These are phyloP conservation scores for Allomyces macrogynus DNA, from an alignment of 192 early-diverging fungal genomes.

Conservation along the genomic window DNA sequence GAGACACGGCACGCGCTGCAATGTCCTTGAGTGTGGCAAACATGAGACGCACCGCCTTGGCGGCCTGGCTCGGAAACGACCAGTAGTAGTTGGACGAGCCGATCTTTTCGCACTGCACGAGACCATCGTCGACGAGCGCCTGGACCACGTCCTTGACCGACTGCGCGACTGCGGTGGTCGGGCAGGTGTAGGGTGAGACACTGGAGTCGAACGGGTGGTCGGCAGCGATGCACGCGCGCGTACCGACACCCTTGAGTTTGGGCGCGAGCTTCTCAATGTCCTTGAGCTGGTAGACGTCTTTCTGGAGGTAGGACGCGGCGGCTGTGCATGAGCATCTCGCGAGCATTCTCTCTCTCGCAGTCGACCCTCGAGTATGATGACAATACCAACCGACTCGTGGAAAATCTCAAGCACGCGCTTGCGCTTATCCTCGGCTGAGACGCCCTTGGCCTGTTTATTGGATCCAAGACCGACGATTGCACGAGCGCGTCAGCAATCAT, in stretches of 20 bases:
- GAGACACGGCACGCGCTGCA: slow-evolving; percentile 4
- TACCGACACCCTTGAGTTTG: slow-evolving; percentile 20
- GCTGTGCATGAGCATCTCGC: too few species aligned
- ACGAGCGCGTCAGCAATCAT: too few species aligned
- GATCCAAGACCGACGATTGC: not conserved
- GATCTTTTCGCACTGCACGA: slow-evolving; percentile 65
- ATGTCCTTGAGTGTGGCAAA: not conserved
- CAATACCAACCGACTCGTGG: slow-evolving; percentile 14
- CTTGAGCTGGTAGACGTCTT: slow-evolving; percentile 55
- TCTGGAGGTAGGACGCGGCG: slow-evolving; percentile 9
- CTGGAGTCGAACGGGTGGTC: not conserved
- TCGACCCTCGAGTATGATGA: too few species aligned
- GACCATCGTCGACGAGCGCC: slow-evolving; percentile 55
- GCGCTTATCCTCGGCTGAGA: slow-evolving; percentile 24
- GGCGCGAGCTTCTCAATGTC: slow-evolving; percentile 66
- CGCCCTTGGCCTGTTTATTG: not conserved
- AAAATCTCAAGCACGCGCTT: slow-evolving; percentile 33
- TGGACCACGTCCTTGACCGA: slow-evolving; percentile 69
- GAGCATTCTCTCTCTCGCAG: too few species aligned
- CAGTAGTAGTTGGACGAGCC: slow-evolving; percentile 80
- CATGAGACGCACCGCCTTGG: slow-evolving; percentile 19
- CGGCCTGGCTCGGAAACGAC: slow-evolving; percentile 60
- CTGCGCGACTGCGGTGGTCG: slow-evolving; percentile 29
- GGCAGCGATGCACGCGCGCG: not conserved
- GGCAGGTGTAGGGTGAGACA: not conserved